Conservation (phyloP, 768 basidiomycete genomes). For the Tricholoma sp. region DNA sequence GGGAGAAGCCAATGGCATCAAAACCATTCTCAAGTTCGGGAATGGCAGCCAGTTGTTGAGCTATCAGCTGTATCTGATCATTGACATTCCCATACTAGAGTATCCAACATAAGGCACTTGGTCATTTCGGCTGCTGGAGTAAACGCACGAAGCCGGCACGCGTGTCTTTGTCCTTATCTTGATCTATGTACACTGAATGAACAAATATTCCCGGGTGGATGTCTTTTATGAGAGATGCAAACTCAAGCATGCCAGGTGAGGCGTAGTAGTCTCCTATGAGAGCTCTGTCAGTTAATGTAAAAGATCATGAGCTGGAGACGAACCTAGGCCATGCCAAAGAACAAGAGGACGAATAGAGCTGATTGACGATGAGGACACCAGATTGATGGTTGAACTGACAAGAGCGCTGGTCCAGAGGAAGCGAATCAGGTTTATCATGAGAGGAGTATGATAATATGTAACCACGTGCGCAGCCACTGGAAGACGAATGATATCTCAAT, state of each 20-base stretch:
- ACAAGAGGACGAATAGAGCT: constrained; percentile 49
- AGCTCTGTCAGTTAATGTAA: not conserved
- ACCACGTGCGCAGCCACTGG: no score
- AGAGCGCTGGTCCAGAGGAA: not conserved
- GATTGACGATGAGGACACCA: not conserved
- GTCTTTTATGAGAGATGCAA: constrained; percentile 50
- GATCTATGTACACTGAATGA: constrained; percentile 66
- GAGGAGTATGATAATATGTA: not conserved
- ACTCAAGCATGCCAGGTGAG: constrained; percentile 69
- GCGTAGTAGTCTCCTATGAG: constrained; percentile 64
- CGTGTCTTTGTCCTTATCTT: constrained; percentile 57
- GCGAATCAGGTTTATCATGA: not conserved
- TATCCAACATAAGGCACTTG: not conserved
- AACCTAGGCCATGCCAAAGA: constrained; percentile 71
- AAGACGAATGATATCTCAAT: no score
- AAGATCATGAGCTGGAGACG: not conserved
- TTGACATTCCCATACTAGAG: constrained; percentile 74
- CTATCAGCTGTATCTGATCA: constrained; percentile 60
- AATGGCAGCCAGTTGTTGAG: constrained; percentile 58
- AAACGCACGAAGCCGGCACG: constrained; percentile 67
- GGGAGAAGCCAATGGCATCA: constrained; percentile 86
- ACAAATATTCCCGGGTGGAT: constrained; percentile 74
- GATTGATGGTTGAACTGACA: not conserved
- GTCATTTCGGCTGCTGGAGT: not conserved
- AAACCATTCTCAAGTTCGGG: constrained; percentile 67